Base-by-base conservation (phyloP, 2,329 filamentous ascomycete species). In the Lojkania enalia region DNA sequence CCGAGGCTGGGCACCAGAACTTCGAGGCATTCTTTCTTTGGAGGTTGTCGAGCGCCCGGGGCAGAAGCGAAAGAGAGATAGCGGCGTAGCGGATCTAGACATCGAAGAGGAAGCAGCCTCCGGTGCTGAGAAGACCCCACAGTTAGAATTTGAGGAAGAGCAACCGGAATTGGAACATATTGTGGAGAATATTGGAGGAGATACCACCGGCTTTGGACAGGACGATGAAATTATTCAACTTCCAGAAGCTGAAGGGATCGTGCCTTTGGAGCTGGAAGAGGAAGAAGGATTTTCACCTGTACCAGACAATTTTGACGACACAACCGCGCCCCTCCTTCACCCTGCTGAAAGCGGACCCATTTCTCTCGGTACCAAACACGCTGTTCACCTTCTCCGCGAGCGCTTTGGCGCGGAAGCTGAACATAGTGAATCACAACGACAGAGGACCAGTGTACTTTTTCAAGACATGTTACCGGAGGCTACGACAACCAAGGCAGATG, bases 61-160 rank as follows among this genome's bases (percentile, higher is more conserved):
- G 46, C 90, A 95, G 49, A 99, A 97, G 80, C 83, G 94, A 47
- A 99, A 99, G 79, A 85, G 94, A 32, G 90, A 96, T 62, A 90
- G 86, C 59, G 90, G 88, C 18, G 83, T 94, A 52, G 88, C 87
- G 33, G 90, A 92, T 61, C 80, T 94, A 52, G 88, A 86, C 16
- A 82, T 78, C 51, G 84, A 87, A 35, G 79, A 82, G 41, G 77
- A 78, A 21, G 79, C 56, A 14, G 58, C 46, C 9, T 44, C 37
- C 2, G 54, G 48, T 29, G 51, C 77, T 20, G 77, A 80, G 48
- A 88, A 90, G 71, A 85, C 83, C 36, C 82, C 90, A 42, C 84
- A 86, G 36, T 74, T 87, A 13, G 82, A 86, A 47, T 71, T 76
- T 33, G 74, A 74, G 20, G 64, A 76, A 40, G 74, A 73, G 39